Conservation (phyloP, 2,329 filamentous ascomycete species). For the Ophiostoma ulmi region DNA sequence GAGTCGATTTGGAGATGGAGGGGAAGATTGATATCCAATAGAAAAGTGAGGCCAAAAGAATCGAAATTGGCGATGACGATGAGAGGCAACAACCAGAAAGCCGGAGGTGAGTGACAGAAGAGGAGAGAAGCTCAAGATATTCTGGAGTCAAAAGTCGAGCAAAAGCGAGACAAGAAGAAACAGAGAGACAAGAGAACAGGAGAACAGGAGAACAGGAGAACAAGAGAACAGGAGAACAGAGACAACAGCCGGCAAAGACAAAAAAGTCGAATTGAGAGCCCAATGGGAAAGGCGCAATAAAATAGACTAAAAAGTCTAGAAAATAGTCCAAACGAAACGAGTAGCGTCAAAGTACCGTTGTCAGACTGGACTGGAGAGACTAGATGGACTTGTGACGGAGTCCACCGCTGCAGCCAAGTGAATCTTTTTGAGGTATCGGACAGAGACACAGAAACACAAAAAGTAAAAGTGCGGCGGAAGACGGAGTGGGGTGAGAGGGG, state of each 20-base stretch:
- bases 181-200: not conserved
- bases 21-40: not conserved
- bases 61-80: not conserved
- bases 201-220: not conserved
- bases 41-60: not conserved
- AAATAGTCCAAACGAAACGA: not conserved
- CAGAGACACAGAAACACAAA: conserved; percentile 1
- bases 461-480: conserved; percentile 4
- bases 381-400: not conserved
- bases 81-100: not conserved
- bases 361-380: not conserved
- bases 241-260: not conserved
- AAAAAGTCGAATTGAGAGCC: conserved; percentile 15
- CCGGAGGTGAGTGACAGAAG: not conserved
- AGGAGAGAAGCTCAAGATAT: not conserved
- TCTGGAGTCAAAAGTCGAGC: not conserved
- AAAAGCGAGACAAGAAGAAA: not conserved
- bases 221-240: not conserved
- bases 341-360: conserved; percentile 14
- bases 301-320: conserved; percentile 7
- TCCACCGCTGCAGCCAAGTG: conserved; percentile 1
- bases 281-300: conserved; percentile 17
- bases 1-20: conserved; percentile 1
- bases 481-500: conserved; percentile 17
- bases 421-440: not conserved